Evolutionary conservation across 164 flowering plant genomes (phyloP).

Genomic region (Dillenia turbinata): DNA sequence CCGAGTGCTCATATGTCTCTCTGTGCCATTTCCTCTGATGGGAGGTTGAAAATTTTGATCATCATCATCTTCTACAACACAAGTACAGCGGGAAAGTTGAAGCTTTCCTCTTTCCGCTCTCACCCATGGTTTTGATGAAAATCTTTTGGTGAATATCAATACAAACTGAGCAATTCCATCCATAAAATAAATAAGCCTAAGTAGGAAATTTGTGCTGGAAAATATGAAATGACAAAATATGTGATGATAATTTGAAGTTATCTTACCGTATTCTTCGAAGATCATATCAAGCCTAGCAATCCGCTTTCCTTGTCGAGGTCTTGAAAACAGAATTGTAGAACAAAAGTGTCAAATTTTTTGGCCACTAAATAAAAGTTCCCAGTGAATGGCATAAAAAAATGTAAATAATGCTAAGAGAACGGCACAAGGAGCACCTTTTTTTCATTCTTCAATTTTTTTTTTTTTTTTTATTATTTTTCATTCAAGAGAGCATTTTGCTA

Average conservation of each 20-base stretch:
- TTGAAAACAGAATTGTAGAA: slow-evolving; percentile 44
- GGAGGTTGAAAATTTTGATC: slow-evolving; percentile 20
- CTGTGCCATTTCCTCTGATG: slow-evolving; percentile 21
- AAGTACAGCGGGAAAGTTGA: slow-evolving; percentile 34
- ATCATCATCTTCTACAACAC: slow-evolving; percentile 40
- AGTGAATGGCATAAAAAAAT: too few relatives aligned
- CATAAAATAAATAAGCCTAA: slow-evolving; percentile 2
- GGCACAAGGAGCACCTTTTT: too few relatives aligned
- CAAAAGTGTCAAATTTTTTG: background rate
- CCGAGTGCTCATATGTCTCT: slow-evolving; percentile 24
- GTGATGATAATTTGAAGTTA: background rate
- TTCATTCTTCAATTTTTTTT: too few relatives aligned
- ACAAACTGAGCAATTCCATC: slow-evolving; percentile 66
- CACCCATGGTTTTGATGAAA: slow-evolving; percentile 24
- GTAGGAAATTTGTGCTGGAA: background rate
- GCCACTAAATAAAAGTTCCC: too few relatives aligned
- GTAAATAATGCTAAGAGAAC: too few relatives aligned
- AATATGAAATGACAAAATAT: slow-evolving; percentile 1
- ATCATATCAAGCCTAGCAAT: slow-evolving; percentile 72
- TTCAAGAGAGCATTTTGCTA: too few relatives aligned
- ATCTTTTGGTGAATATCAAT: slow-evolving; percentile 67
- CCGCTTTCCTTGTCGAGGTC: slow-evolving; percentile 57
- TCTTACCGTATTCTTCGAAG: slow-evolving; percentile 86
- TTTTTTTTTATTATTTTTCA: too few relatives aligned
- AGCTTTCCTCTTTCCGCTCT: slow-evolving; percentile 19